Evolutionary conservation across 495 filamentous ascomycete genomes (phyloP).

Genomic region (Neurospora sp.): DNA sequence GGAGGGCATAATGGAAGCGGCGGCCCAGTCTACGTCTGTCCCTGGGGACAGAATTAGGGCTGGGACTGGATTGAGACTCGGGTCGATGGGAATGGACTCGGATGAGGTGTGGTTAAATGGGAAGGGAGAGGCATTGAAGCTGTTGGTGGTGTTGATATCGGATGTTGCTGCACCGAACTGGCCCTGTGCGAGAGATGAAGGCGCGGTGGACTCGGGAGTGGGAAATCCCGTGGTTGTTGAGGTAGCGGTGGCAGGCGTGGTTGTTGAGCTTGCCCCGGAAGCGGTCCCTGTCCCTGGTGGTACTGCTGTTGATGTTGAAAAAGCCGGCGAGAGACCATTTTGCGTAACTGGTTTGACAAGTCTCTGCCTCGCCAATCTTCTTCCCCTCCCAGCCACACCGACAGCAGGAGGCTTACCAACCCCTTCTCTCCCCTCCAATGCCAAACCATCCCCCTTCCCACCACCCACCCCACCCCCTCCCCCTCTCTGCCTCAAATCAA

Average conservation of each 20-base stretch:
- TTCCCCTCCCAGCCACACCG: neutral
- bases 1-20: neutral
- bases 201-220: neutral
- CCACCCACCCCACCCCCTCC: too few relatives aligned
- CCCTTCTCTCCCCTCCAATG: neutral
- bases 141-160: neutral
- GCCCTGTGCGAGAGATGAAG: neutral
- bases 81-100: neutral
- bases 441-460: conserved; percentile 27
- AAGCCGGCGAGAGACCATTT: neutral
- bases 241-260: neutral
- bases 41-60: neutral
- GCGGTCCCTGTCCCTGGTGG: neutral
- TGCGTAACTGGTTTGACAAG: neutral
- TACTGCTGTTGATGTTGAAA: neutral
- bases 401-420: neutral
- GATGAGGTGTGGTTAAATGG: neutral
- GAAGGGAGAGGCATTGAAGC: neutral
- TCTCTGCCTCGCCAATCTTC: neutral
- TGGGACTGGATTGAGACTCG: neutral
- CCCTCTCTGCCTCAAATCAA: neutral
- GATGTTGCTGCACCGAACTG: neutral
- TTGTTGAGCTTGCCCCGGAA: neutral
- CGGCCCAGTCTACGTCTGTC: too few relatives aligned
- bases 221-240: neutral